These are phyloP conservation scores for Tetrapisispora nanseiensis DNA, from an alignment of 805 yeast species.

Conservation along the genomic window DNA sequence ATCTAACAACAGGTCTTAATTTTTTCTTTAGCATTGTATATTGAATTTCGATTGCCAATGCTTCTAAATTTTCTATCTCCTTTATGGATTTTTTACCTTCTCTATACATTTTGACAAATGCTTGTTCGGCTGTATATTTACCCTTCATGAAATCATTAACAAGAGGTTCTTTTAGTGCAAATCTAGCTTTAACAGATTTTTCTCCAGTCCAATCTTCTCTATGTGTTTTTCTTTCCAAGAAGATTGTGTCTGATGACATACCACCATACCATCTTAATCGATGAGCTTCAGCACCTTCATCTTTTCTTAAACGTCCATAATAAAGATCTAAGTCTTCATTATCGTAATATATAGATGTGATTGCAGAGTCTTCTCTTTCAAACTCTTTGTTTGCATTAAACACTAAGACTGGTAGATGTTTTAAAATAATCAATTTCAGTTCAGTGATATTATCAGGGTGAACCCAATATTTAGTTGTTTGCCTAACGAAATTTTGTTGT, in stretches of 20 bases:
- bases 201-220: constrained; percentile 99
- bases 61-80: constrained; percentile 87
- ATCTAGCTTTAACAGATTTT: constrained; percentile 96
- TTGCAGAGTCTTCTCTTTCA: constrained; percentile 88
- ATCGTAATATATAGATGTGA: constrained; percentile 93
- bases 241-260: constrained; percentile 83
- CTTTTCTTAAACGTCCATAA: constrained; percentile 88
- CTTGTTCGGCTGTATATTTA: constrained; percentile 75
- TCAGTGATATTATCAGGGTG: constrained; percentile 98
- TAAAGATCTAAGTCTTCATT: constrained; percentile 82
- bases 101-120: constrained; percentile 82
- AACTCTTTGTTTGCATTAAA: constrained; percentile 94
- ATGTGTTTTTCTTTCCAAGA: constrained; percentile 95
- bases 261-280: constrained; percentile 99
- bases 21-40: constrained; percentile 76
- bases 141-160: constrained; percentile 81
- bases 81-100: constrained; percentile 81
- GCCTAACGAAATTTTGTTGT: constrained; percentile 96
- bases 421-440: constrained; percentile 80
- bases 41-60: constrained; percentile 87
- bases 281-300: constrained; percentile 98
- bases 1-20: constrained; percentile 88
- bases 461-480: constrained; percentile 98
- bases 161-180: constrained; percentile 82
- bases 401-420: constrained; percentile 93